Percentiles rank a stretch among this genome's conserved stretches.
Evolutionary conservation across 2,329 filamentous ascomycete genomes (phyloP).

Genomic region (Bipolaris oryzae): DNA sequence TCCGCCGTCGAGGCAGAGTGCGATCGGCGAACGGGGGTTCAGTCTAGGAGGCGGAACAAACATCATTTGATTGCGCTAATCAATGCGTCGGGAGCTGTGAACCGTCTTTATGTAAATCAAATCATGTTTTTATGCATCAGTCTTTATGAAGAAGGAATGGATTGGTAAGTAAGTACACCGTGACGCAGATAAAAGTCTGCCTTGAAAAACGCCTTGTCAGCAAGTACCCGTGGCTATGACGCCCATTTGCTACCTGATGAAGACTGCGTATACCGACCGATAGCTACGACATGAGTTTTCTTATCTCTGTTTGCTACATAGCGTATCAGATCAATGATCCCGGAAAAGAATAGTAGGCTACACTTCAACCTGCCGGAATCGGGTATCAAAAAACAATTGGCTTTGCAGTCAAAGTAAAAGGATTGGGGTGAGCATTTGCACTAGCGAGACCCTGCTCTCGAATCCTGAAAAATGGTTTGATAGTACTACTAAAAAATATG

Average conservation of each 20-base stretch:
- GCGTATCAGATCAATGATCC: too few species aligned
- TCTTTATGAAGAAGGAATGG: background rate
- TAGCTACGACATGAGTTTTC: too few species aligned
- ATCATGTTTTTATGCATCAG: background rate
- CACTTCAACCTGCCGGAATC: too few species aligned
- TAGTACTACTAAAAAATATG: too few species aligned
- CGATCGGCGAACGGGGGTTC: conserved; percentile 4
- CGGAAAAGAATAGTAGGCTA: too few species aligned
- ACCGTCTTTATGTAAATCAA: background rate
- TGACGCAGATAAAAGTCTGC: background rate
- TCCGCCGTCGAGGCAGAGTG: background rate
- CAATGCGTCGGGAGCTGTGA: background rate
- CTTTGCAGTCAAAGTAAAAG: too few species aligned
- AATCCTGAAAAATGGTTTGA: too few species aligned
- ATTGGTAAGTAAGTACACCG: background rate
- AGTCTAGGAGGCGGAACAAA: background rate
- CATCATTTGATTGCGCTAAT: background rate
- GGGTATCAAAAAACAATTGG: too few species aligned
- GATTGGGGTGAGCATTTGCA: too few species aligned
- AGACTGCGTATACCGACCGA: background rate
- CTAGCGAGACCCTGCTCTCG: too few species aligned
- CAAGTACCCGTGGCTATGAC: background rate
- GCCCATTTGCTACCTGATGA: background rate
- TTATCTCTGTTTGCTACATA: too few species aligned
- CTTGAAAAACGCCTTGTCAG: background rate